Evolutionary conservation across 164 flowering plant species (phyloP).

Genomic region (Magnolia changhungtana): DNA sequence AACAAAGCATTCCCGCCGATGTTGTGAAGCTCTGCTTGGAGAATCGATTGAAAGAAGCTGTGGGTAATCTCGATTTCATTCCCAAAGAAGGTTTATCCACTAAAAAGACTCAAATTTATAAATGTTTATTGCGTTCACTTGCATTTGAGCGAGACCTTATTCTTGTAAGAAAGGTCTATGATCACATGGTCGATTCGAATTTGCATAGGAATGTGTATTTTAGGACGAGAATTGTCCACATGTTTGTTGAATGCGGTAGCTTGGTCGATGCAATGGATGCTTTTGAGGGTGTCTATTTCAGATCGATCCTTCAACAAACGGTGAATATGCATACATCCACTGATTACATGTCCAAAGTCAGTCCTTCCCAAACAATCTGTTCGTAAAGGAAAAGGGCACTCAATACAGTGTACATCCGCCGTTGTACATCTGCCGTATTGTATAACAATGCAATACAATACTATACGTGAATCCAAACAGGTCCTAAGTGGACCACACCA

Average conservation of each 20-base stretch:
- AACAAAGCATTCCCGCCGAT: not conserved
- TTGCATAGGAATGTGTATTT: slow-evolving; percentile 3
- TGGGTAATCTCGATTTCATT: slow-evolving; percentile 6
- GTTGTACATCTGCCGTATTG: too few relatives aligned
- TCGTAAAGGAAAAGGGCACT: too few relatives aligned
- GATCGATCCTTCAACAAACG: too few relatives aligned
- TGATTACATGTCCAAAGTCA: too few relatives aligned
- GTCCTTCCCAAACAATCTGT: too few relatives aligned
- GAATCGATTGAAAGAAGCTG: slow-evolving; percentile 13
- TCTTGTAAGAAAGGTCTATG: slow-evolving; percentile 14
- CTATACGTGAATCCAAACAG: too few relatives aligned
- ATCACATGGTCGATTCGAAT: slow-evolving; percentile 1
- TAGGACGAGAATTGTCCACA: slow-evolving; percentile 5
- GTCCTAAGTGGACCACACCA: too few relatives aligned
- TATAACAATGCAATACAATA: too few relatives aligned
- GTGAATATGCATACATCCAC: too few relatives aligned
- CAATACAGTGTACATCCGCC: too few relatives aligned
- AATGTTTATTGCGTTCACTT: slow-evolving; percentile 7
- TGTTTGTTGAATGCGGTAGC: slow-evolving; percentile 16
- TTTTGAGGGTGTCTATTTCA: slow-evolving; percentile 8
- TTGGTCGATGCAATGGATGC: slow-evolving; percentile 8
- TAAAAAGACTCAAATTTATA: not conserved
- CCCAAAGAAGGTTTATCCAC: too few relatives aligned
- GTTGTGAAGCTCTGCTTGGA: slow-evolving; percentile 8
- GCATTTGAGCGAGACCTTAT: slow-evolving; percentile 6